Percentiles rank a stretch among this genome's conserved stretches.
Conservation (phyloP, 768 basidiomycete species). For the Holtermanniella nyarrowii region DNA sequence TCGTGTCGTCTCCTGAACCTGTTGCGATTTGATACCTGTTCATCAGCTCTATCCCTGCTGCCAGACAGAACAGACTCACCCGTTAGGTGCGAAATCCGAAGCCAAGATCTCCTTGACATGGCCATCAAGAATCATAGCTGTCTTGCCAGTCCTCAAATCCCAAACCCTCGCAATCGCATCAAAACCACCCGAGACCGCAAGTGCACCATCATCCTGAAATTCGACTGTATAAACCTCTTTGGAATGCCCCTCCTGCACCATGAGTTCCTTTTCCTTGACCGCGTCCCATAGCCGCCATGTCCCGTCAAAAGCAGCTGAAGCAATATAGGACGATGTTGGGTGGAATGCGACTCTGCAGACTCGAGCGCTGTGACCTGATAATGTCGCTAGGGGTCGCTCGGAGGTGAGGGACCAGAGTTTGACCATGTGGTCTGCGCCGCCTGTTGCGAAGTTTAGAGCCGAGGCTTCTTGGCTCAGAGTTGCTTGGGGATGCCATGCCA, state of each 20-base stretch:
- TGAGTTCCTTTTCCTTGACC: constrained; percentile 62
- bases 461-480: constrained; percentile 57
- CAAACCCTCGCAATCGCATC: constrained; percentile 96
- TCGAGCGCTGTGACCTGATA: constrained; percentile 81
- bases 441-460: constrained; percentile 76
- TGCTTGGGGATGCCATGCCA: constrained; percentile 95
- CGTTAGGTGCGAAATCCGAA: constrained; percentile 88
- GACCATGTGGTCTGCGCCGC: constrained; percentile 75
- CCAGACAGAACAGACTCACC: constrained; percentile 49
- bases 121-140: constrained; percentile 95
- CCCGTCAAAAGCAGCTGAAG: constrained; percentile 91
- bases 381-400: constrained; percentile 70
- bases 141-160: constrained; percentile 89
- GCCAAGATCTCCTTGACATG: constrained; percentile 87
- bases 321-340: constrained; percentile 85
- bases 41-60: neutral
- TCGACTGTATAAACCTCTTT: constrained; percentile 94
- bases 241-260: constrained; percentile 92
- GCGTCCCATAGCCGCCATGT: constrained; percentile 98
- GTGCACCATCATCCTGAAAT: constrained; percentile 87
- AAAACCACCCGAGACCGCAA: constrained; percentile 86
- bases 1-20: constrained; percentile 91
- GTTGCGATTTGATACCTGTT: constrained; percentile 93
- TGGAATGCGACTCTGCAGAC: constrained; percentile 94
- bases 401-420: constrained; percentile 81